Evolutionary conservation across 2,329 filamentous ascomycete species (phyloP).

Genomic region (Pseudopithomyces maydicus): DNA sequence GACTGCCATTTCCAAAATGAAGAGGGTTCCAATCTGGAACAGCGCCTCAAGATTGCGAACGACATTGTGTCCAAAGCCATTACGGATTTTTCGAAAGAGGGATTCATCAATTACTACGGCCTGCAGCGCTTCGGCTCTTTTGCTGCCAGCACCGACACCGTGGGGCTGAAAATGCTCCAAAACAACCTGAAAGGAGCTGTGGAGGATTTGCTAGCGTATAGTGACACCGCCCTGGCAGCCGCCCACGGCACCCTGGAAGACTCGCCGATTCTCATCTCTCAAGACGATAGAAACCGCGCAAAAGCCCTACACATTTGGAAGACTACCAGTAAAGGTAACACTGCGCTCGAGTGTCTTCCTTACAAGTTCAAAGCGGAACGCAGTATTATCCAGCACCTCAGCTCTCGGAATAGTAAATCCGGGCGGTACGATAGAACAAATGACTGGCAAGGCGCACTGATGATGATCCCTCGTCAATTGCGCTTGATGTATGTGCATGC

Average conservation of each 20-base stretch:
- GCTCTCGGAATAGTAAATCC: slow-evolving; percentile 48
- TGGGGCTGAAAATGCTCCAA: slow-evolving; percentile 83
- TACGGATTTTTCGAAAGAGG: slow-evolving; percentile 69
- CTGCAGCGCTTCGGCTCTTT: slow-evolving; percentile 97
- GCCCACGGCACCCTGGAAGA: slow-evolving; percentile 48
- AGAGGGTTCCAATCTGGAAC: slow-evolving; percentile 36
- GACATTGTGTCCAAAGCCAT: slow-evolving; percentile 64
- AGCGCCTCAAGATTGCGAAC: slow-evolving; percentile 53
- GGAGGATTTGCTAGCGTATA: slow-evolving; percentile 76
- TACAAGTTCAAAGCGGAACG: slow-evolving; percentile 81
- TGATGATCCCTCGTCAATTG: slow-evolving; percentile 78
- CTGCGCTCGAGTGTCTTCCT: slow-evolving; percentile 73
- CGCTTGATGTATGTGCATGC: slow-evolving; percentile 96
- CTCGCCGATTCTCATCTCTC: slow-evolving; percentile 58
- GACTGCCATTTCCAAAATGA: slow-evolving; percentile 71
- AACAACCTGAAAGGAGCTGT: slow-evolving; percentile 82
- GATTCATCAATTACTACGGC: slow-evolving; percentile 97
- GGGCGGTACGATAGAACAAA: slow-evolving; percentile 57
- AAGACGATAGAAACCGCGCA: slow-evolving; percentile 80
- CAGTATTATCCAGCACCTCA: slow-evolving; percentile 78
- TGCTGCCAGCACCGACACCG: slow-evolving; percentile 78
- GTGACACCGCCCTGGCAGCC: slow-evolving; percentile 64
- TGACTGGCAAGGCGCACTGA: slow-evolving; percentile 82
- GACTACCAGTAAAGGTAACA: slow-evolving; percentile 61
- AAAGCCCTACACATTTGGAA: slow-evolving; percentile 77